Conservation (phyloP, 192 early-diverging fungal genomes). For the Chytriomyces confervae region DNA sequence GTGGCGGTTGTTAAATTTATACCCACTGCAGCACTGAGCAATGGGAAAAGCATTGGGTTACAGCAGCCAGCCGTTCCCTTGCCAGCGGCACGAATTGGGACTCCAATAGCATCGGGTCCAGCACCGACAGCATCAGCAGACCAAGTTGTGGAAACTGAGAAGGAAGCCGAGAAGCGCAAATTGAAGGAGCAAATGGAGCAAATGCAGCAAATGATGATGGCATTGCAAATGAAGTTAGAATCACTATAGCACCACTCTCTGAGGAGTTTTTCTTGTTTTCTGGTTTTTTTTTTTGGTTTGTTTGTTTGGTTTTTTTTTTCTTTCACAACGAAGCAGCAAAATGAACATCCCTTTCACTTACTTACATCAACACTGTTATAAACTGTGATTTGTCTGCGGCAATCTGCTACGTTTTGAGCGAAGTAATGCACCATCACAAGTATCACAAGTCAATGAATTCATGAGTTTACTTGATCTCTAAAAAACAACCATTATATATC, state of each 20-base stretch:
- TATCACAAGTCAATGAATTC: not conserved
- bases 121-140: not conserved
- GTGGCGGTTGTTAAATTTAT: constrained; percentile 29
- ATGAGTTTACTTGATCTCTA: not conserved
- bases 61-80: not conserved
- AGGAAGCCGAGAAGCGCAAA: constrained; percentile 20
- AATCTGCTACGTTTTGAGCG: not conserved
- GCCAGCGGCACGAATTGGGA: not conserved
- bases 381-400: not conserved
- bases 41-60: not conserved
- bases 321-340: not conserved
- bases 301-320: not conserved
- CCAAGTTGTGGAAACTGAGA: not conserved
- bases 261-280: not conserved
- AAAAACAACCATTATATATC: too few species aligned
- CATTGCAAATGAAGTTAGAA: constrained; percentile 16
- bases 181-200: constrained; percentile 33
- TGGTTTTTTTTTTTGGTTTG: not conserved
- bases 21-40: constrained; percentile 14
- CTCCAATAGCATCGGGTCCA: not conserved
- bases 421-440: not conserved
- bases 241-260: not conserved
- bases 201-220: constrained; percentile 26
- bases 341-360: not conserved
- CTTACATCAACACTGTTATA: not conserved